A percentile compares a stretch with the other conserved stretches of the same genome.
These are phyloP conservation scores for Abortiporus biennis DNA, from an alignment of 1,284 basidiomycete genomes.

Conservation along the genomic window DNA sequence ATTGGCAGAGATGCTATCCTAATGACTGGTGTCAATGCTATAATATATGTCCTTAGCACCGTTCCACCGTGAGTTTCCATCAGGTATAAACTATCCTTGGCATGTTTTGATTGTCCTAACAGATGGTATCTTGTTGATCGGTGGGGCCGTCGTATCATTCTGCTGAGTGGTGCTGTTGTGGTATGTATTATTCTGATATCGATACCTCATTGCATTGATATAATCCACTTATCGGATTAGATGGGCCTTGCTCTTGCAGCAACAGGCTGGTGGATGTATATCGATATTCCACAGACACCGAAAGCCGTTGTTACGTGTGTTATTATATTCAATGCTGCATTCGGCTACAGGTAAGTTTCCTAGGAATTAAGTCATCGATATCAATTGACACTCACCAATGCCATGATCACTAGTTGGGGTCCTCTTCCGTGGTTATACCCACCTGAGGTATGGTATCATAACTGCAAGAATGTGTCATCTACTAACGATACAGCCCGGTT, in stretches of 20 bases:
- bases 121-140: constrained; percentile 96
- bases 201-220: constrained; percentile 5
- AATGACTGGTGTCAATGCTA: constrained; percentile 94
- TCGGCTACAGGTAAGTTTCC: constrained; percentile 64
- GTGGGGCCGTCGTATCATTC: constrained; percentile 85
- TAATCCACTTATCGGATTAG: constrained; percentile 30
- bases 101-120: constrained; percentile 14
- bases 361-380: constrained; percentile 8
- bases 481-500: constrained; percentile 6
- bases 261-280: constrained; percentile 91
- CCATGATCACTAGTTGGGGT: constrained; percentile 48
- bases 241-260: constrained; percentile 75
- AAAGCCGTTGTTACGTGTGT: constrained; percentile 90
- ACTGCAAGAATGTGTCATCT: not conserved
- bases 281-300: constrained; percentile 82
- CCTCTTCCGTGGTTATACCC: constrained; percentile 88
- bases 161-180: constrained; percentile 87
- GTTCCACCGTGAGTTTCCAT: constrained; percentile 65
- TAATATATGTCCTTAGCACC: constrained; percentile 83
- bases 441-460: constrained; percentile 55
- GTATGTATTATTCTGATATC: constrained; percentile 37
- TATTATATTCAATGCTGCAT: constrained; percentile 91
- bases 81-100: not conserved
- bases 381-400: constrained; percentile 10
- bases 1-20: constrained; percentile 93